These are phyloP conservation scores for Grosmannia penicillata DNA, from an alignment of 2,329 filamentous ascomycete genomes.

Conservation along the genomic window DNA sequence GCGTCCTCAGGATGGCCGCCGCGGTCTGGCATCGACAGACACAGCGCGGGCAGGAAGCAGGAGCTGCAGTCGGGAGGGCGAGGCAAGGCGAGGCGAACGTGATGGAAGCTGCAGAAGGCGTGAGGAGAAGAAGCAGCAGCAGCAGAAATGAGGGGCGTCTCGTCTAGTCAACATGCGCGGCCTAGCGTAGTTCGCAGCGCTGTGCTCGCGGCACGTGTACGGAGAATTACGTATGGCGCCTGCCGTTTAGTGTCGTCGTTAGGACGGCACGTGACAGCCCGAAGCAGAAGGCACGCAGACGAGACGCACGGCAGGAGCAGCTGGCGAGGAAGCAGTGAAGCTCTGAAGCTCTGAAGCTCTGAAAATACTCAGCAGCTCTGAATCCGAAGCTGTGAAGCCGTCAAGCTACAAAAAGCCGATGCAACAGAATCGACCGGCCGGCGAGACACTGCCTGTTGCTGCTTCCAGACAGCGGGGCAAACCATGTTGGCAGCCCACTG, in stretches of 20 bases:
- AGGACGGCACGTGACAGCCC: too few relatives aligned
- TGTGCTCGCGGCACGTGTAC: too few relatives aligned
- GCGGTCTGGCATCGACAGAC: background rate
- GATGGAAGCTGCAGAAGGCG: background rate
- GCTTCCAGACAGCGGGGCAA: too few relatives aligned
- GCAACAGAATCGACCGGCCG: too few relatives aligned
- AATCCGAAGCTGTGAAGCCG: too few relatives aligned
- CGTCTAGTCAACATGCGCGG: background rate
- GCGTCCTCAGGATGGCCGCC: background rate
- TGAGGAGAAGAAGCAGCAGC: background rate
- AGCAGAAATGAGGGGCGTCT: background rate
- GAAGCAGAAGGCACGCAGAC: background rate
- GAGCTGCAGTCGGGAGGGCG: background rate
- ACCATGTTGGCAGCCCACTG: too few relatives aligned
- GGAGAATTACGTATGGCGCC: background rate
- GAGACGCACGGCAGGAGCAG: background rate
- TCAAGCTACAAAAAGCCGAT: too few relatives aligned
- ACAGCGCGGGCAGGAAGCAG: background rate
- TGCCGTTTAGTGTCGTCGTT: background rate
- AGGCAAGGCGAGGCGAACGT: background rate
- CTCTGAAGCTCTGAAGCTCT: background rate
- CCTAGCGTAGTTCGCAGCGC: background rate
- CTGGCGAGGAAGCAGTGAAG: background rate
- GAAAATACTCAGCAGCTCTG: too few relatives aligned
- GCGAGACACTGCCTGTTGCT: too few relatives aligned